A percentile compares a stretch with the other conserved stretches of the same genome.
Conservation (phyloP, 176 grass and related monocot species). For the Tillandsia leiboldiana region DNA sequence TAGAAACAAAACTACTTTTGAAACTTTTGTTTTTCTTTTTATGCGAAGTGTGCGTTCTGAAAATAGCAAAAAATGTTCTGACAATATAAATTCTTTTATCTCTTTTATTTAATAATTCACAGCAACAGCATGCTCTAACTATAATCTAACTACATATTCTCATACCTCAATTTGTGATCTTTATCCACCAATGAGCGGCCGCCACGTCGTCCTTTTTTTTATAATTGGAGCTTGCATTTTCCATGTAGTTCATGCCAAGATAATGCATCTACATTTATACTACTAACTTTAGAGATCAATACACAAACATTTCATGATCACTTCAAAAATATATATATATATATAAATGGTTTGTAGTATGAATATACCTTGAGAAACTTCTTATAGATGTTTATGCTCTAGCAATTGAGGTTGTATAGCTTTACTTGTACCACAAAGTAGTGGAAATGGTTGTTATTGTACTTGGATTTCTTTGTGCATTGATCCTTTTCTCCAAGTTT, state of each 20-base stretch:
- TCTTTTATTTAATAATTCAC: not conserved
- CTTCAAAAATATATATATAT: constrained; percentile 20
- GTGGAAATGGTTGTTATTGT: constrained; percentile 34
- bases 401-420: constrained; percentile 23
- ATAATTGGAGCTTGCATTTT: constrained; percentile 10
- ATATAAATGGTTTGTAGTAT: constrained; percentile 4
- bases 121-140: not conserved
- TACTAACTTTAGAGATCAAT: constrained; percentile 43
- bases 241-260: constrained; percentile 60
- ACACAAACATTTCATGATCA: constrained; percentile 55
- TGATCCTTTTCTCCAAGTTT: constrained; percentile 29
- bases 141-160: not conserved
- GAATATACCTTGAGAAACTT: not conserved
- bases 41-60: no score
- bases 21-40: no score
- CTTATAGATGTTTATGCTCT: constrained; percentile 33
- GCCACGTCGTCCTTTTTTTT: constrained; percentile 21
- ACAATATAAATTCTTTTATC: not conserved
- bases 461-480: constrained; percentile 41
- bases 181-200: constrained; percentile 1
- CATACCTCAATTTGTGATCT: not conserved
- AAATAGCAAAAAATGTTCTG: no score
- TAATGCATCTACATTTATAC: constrained; percentile 33
- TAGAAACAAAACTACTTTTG: no score
- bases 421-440: constrained; percentile 14